A percentile compares a stretch with the other conserved stretches of the same genome.
phyloP scores from a whole-genome alignment of 139 green algal species.

The Chlamydomonas sp. region DNA sequence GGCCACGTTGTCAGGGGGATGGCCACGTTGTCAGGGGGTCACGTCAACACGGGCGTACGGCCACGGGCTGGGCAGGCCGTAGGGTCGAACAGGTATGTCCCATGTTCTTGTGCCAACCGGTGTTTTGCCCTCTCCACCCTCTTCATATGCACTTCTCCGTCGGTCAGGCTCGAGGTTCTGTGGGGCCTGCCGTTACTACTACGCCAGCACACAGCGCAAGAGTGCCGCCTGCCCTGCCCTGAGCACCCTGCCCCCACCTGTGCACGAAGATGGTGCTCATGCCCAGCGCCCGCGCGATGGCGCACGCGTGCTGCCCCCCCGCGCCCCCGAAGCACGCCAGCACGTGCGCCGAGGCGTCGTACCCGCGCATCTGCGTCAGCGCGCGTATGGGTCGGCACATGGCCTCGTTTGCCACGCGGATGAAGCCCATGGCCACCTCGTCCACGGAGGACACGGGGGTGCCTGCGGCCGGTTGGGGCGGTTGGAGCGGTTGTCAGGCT shows the following conservation, averaged over 20 bases:
- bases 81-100: no score
- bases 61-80: no score
- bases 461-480: constrained; percentile 21
- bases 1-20: no score
- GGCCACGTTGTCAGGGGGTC: not conserved
- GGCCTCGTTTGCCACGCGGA: constrained; percentile 96
- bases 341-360: constrained; percentile 89
- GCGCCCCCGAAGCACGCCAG: constrained; percentile 97
- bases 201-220: no score
- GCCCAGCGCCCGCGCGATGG: constrained; percentile 88
- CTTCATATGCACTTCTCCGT: no score
- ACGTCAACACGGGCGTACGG: no score
- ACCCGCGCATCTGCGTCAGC: constrained; percentile 92
- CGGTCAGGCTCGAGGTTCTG: no score
- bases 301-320: constrained; percentile 96
- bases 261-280: constrained; percentile 97
- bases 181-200: no score
- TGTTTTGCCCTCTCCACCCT: no score
- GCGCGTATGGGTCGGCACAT: constrained; percentile 97
- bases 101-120: no score
- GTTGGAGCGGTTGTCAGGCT: not conserved
- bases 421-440: constrained; percentile 90
- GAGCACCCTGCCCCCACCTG: constrained; percentile 41
- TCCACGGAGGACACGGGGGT: constrained; percentile 69
- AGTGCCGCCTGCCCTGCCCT: not conserved